Base-by-base conservation (phyloP, 2,329 filamentous ascomycete genomes). In the Colletotrichum tanaceti region DNA sequence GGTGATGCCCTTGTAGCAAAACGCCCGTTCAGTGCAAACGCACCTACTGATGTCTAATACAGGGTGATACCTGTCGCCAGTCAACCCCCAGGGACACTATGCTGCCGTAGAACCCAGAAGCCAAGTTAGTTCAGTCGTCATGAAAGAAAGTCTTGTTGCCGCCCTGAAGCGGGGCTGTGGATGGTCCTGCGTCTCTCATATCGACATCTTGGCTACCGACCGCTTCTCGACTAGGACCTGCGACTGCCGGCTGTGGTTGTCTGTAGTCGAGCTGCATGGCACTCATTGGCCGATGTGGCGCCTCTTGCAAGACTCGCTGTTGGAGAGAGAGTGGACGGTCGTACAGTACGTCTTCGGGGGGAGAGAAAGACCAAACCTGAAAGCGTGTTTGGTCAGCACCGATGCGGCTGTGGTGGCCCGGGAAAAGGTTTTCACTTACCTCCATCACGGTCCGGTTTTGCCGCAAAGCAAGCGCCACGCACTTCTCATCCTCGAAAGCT, bases 401-500 rank as follows among this genome's bases (percentile, higher is more conserved):
- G 18, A 22, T 32, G 10, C 53, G 53, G 46, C 11, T 58, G 65
- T 57, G n/a, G 4, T 20, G 6, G 13, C 1, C 7, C 38, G 10
- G 4, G 9, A 16, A 20, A 24, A 16, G 5, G 39, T n/a, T 13
- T n/a, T 22, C 13, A 79, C 90, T 83, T 82, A 97, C 95, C 90
- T 99, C 96, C 96, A 99, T 99, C 71, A 98, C 92, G 0, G 97
- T 98, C 71, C 94, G 90, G 64, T 90, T 91, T 60, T 89, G 89
- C 69, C 95, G 88, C 74, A 93, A 91, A 10, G 96, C 96, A 85
- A 99, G 92, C 39, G 97, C 95, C 38, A 99, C 95, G 67, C 95
- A 97, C 79, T 98, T 98, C 80, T 99, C 96, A 72, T 97, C 95
- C 77, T 99, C 96, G 78, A 99, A 99, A 0, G 97, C 96, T 41